A percentile compares a stretch with the other conserved stretches of the same genome.
Conservation (phyloP, 129 eudicot species). For the Deinandra increscens region DNA sequence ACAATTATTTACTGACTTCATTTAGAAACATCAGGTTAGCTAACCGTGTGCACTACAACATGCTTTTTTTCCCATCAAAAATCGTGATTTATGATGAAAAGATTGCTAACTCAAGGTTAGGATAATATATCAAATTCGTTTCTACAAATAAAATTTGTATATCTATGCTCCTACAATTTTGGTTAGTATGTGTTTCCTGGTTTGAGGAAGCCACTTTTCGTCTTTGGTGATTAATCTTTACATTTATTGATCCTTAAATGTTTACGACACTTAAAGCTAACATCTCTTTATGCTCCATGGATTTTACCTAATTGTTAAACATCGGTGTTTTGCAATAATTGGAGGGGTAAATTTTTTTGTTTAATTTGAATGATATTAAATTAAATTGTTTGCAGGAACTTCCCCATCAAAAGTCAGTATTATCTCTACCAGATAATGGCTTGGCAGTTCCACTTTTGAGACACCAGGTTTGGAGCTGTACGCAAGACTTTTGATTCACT, state of each 20-base stretch:
- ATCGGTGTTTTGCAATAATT: background rate
- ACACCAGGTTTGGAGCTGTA: conserved; percentile 65
- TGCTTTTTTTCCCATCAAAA: background rate
- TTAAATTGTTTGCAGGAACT: conserved; percentile 47
- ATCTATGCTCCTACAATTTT: background rate
- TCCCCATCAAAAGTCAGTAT: conserved; percentile 48
- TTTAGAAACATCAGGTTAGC: background rate
- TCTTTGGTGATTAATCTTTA: conserved; percentile 2
- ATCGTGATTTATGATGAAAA: background rate
- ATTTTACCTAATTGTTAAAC: conserved; percentile 9
- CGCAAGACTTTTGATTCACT: conserved; percentile 8
- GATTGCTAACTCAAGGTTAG: conserved; percentile 1
- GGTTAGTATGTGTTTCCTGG: conserved; percentile 14
- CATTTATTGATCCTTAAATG: background rate
- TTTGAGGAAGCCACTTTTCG: conserved; percentile 2
- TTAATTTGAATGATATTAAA: conserved; percentile 4
- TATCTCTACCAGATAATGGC: conserved; percentile 53
- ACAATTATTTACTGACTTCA: background rate
- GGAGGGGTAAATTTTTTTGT: background rate
- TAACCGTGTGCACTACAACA: background rate
- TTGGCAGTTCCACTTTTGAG: conserved; percentile 77
- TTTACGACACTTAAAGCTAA: conserved; percentile 5
- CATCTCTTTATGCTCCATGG: conserved; percentile 8
- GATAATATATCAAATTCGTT: background rate
- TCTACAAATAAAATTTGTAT: conserved; percentile 3